Percentiles rank a stretch among this genome's conserved stretches.
Conservation (phyloP, 805 yeast species). For the Starmerella bombi region DNA sequence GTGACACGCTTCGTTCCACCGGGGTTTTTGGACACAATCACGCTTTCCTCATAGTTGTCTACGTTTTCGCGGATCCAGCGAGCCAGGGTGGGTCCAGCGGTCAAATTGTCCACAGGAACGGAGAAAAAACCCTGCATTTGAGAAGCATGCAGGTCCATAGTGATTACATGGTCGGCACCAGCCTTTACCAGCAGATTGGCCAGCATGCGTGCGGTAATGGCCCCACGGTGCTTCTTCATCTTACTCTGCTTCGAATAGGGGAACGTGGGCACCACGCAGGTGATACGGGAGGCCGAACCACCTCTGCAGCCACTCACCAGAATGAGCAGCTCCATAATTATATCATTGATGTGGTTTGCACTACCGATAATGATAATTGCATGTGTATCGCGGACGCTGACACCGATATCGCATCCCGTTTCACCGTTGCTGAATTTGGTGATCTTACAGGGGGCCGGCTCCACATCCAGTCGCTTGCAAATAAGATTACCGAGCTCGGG, state of each 20-base stretch:
- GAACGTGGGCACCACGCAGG: conserved; percentile 93
- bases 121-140: conserved; percentile 99
- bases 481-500: conserved; percentile 86
- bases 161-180: conserved; percentile 96
- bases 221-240: conserved; percentile 98
- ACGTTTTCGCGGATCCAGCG: conserved; percentile 90
- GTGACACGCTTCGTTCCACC: conserved; percentile 98
- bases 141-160: conserved; percentile 91
- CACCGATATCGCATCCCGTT: conserved; percentile 90
- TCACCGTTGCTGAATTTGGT: conserved; percentile 95
- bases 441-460: conserved; percentile 83
- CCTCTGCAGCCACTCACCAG: conserved; percentile 92
- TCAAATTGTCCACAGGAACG: conserved; percentile 91
- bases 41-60: conserved; percentile 73
- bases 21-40: conserved; percentile 96
- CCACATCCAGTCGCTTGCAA: conserved; percentile 81
- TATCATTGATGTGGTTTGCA: conserved; percentile 76
- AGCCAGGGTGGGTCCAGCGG: conserved; percentile 93
- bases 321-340: conserved; percentile 89
- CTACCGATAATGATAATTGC: conserved; percentile 89
- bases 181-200: conserved; percentile 94
- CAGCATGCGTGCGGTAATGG: conserved; percentile 93
- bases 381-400: conserved; percentile 91
- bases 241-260: conserved; percentile 95
- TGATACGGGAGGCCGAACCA: conserved; percentile 94